Percentiles rank a stretch among this genome's conserved stretches.
These are phyloP conservation scores for Geotrichum reessii DNA, from an alignment of 1,139 yeast genomes.

Conservation along the genomic window DNA sequence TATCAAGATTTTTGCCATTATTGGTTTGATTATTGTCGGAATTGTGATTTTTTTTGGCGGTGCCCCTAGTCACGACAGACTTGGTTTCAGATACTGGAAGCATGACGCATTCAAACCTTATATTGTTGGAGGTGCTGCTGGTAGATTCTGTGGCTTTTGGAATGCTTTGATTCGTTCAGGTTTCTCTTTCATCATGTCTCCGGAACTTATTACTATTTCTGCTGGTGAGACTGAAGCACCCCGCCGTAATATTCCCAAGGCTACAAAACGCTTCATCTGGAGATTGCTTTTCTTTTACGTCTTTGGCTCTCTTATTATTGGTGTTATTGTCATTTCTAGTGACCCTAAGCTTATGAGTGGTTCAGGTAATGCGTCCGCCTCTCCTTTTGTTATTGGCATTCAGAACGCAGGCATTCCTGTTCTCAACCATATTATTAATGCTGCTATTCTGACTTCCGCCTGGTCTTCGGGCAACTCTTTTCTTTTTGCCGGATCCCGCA, in stretches of 20 bases:
- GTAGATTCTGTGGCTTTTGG: slow-evolving; percentile 59
- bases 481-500: slow-evolving; percentile 40
- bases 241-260: slow-evolving; percentile 54
- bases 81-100: slow-evolving; percentile 64
- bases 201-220: slow-evolving; percentile 69
- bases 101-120: slow-evolving; percentile 62
- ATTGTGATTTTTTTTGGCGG: slow-evolving; percentile 71
- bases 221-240: slow-evolving; percentile 74
- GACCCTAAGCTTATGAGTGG: slow-evolving; percentile 41
- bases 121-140: slow-evolving; percentile 43
- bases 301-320: slow-evolving; percentile 49
- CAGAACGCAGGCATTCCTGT: slow-evolving; percentile 49
- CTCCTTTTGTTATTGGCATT: slow-evolving; percentile 64
- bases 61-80: slow-evolving; percentile 56
- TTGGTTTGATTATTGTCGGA: slow-evolving; percentile 65
- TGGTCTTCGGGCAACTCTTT: slow-evolving; percentile 43
- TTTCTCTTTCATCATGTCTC: slow-evolving; percentile 52
- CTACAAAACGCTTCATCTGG: slow-evolving; percentile 57
- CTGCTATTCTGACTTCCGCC: slow-evolving; percentile 58
- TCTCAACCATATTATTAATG: slow-evolving; percentile 60
- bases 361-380: slow-evolving; percentile 49
- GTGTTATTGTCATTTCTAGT: slow-evolving; percentile 53
- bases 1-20: slow-evolving; percentile 62
- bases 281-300: slow-evolving; percentile 55
- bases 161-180: slow-evolving; percentile 57